Conservation (phyloP, 495 filamentous ascomycete species). For the Glonium stellatum region DNA sequence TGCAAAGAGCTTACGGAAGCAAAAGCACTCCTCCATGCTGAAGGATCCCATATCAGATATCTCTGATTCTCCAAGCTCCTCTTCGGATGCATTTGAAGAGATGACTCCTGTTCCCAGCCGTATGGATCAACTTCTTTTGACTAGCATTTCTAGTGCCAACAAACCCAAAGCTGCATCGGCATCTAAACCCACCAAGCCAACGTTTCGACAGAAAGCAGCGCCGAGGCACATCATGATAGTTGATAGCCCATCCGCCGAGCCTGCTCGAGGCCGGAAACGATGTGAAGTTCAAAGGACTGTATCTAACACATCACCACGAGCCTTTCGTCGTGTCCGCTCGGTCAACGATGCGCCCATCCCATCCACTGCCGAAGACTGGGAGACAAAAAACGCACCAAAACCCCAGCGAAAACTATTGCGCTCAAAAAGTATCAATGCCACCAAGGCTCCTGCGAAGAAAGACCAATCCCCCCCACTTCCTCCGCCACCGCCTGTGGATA, state of each 20-base stretch:
- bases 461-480: slow-evolving; percentile 1
- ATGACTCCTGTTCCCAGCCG: slow-evolving; percentile 18
- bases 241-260: too few relatives aligned
- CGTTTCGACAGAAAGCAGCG: too few relatives aligned
- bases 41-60: too few relatives aligned
- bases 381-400: slow-evolving; percentile 10
- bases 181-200: too few relatives aligned
- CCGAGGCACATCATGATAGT: too few relatives aligned
- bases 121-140: slow-evolving; percentile 19
- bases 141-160: too few relatives aligned
- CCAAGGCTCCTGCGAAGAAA: slow-evolving; percentile 3
- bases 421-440: slow-evolving; percentile 7
- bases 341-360: slow-evolving; percentile 24
- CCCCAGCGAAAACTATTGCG: slow-evolving; percentile 13
- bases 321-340: slow-evolving; percentile 11
- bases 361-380: slow-evolving; percentile 10
- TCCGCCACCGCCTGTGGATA: slow-evolving; percentile 10
- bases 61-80: not conserved
- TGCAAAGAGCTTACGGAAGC: not conserved
- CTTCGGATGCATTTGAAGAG: slow-evolving; percentile 14
- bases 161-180: too few relatives aligned
- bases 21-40: not conserved
- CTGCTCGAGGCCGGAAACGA: too few relatives aligned
- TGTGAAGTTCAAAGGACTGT: too few relatives aligned
- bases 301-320: not conserved